Base-by-base conservation (phyloP, 345 rosid genomes). In the Eucalyptus cloeziana region DNA sequence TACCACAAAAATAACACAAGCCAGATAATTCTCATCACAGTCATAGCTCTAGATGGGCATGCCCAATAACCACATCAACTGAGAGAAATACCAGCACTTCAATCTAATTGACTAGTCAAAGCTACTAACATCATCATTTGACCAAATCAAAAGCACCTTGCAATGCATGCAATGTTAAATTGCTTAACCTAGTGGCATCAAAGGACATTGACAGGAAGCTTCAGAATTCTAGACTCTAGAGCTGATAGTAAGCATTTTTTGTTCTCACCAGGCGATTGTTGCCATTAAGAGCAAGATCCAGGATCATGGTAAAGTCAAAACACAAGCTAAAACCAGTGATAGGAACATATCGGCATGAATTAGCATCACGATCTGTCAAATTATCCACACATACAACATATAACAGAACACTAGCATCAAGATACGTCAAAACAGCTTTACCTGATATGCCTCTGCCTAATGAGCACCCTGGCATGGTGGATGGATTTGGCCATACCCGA, bases 401-500 rank as follows among this genome's bases (percentile, higher is more conserved):
- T 21, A 21, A 40, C 85, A 76, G 2, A 5, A 40, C 27, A 76
- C 47, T 76, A 13, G 25, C 27, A 21, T 76, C 47, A 40, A 76
- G 27, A 40, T 76, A 40, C 7, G 30, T 76, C 83, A 76, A 86
- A 86, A 86, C 44, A 51, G 64, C 44, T 86, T 60, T 90, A 93
- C 94, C 93, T 92, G 87, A 94, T 94, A 58, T 94, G 94, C 91
- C 89, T 92, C 90, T 94, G 92, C 91, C 94, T 92, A 80, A 94
- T 94, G 86, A 94, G 95, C 49, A 92, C 94, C 50, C 93, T 58
- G 9, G 95, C 95, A 89, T 92, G 95, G 92, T 94, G 95, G 85
- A 94, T 94, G 56, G 95, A 94, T 91, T 94, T 94, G n/a, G 93
- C 95, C 95, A 92, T 92, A 33, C 93, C 94, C 27, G 94, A 91